A percentile compares a stretch with the other conserved stretches of the same genome.
phyloP scores from a whole-genome alignment of 2,329 filamentous ascomycete genomes.

The Tothia fuscella region DNA sequence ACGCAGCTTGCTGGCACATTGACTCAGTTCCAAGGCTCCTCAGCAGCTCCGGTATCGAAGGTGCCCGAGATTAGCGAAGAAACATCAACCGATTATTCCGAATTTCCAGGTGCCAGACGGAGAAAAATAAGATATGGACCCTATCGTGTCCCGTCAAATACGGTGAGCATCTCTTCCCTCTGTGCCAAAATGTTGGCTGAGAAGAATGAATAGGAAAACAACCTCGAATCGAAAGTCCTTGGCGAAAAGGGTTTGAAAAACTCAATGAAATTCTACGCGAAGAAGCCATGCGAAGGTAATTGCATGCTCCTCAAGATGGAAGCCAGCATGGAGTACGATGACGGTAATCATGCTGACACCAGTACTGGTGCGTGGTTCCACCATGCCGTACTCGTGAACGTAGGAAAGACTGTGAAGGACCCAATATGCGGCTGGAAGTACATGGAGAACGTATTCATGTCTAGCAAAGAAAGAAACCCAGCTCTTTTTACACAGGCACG shows the following conservation, averaged over 20 bases:
- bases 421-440: not conserved
- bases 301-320: slow-evolving; percentile 2
- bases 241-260: not conserved
- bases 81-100: no score
- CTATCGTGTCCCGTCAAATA: slow-evolving; percentile 5
- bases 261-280: not conserved
- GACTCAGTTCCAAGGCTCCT: no score
- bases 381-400: not conserved
- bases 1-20: no score
- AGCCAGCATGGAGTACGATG: slow-evolving; percentile 1
- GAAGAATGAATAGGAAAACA: slow-evolving; percentile 2
- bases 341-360: slow-evolving; percentile 2
- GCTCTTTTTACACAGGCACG: not conserved
- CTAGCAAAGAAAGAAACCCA: not conserved
- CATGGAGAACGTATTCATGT: not conserved
- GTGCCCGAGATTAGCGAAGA: no score
- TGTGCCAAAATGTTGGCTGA: not conserved
- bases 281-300: slow-evolving; percentile 6
- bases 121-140: slow-evolving; percentile 8
- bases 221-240: slow-evolving; percentile 2
- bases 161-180: not conserved
- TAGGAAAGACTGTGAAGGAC: not conserved
- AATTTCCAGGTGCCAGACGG: slow-evolving; percentile 1
- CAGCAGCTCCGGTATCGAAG: no score
- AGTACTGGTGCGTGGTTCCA: not conserved